Evolutionary conservation across 2,329 filamentous ascomycete genomes (phyloP), one percentile per base, ranked within the genome.

Genomic region (Fonsecaea multimorphosa): DNA sequence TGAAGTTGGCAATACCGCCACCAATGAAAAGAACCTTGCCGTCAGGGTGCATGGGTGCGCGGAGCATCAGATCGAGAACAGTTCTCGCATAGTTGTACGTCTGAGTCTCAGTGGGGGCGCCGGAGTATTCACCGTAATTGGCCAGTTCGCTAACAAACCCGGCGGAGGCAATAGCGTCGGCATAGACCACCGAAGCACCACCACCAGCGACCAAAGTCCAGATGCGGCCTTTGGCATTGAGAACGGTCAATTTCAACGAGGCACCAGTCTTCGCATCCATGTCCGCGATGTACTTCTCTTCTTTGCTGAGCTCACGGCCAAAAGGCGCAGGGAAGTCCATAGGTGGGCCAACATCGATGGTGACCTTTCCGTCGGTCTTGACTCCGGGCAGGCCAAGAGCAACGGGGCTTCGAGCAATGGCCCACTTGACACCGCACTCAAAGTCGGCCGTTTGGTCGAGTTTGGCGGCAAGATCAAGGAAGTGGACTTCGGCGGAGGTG

Each of bases 1-100:
- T 99, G 86, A 99, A 99, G 90, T 99, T 99, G 86, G 95, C 95
- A 87, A 99, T 99, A 87, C 95, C 95, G 84, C 95, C 95, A 81
- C 95, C 95, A 73, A 99, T 98, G 87, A 99, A 99, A 72, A 99
- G 90, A 61, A 99, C 92, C 88, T 98, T 99, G 85, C 95, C 95
- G 77, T 97, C 90, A 68, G 91, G 87, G 80, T 87, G 85, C 78
- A 88, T 81, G 65, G 95, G 94, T 63, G 94, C 90, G 73, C 95
- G 92, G 74, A 99, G 91, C 92, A 99, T 96, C 71, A 99, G 89
- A 80, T 99, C 95, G 70, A 99, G 86, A 71, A 99, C 92, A 32
- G 95, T 99, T 77, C 91, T 91, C 77, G 95, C 93, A 83, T 99
- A 99, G 89, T 98, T 93, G 89, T 92, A 99, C 68, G 95, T 98